Conservation (phyloP, 306 rosid species). For the Corylus avellana region DNA sequence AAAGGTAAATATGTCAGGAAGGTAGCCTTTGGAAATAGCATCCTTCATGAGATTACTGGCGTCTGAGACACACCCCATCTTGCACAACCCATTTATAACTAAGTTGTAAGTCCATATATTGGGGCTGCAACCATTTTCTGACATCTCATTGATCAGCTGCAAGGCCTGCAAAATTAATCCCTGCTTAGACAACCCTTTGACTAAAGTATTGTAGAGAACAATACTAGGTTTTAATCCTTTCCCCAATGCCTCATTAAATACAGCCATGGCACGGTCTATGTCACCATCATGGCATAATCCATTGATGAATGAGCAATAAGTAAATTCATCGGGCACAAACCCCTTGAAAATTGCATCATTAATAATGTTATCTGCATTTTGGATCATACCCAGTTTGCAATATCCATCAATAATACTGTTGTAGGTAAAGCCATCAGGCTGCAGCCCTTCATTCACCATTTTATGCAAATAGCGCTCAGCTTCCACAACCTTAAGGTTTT, state of each 20-base stretch:
- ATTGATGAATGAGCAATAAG: conserved; percentile 76
- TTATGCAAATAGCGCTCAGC: conserved; percentile 68
- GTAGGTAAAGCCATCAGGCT: conserved; percentile 78
- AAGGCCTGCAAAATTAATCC: conserved; percentile 85
- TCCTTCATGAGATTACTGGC: conserved; percentile 66
- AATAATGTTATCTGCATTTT: conserved; percentile 66
- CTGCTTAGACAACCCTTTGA: conserved; percentile 74
- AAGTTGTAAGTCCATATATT: conserved; percentile 78
- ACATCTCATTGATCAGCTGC: conserved; percentile 80
- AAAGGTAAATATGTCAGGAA: conserved; percentile 82
- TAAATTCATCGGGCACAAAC: conserved; percentile 77
- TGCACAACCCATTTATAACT: conserved; percentile 83
- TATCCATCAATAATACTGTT: conserved; percentile 78
- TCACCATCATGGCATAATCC: conserved; percentile 72
- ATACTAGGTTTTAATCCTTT: conserved; percentile 69
- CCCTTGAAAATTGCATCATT: conserved; percentile 81
- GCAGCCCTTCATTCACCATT: conserved; percentile 79
- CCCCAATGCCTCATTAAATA: conserved; percentile 61
- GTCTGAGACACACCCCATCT: conserved; percentile 80
- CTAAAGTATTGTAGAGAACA: conserved; percentile 70
- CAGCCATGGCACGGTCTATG: conserved; percentile 60
- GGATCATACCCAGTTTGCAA: conserved; percentile 75
- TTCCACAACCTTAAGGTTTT: conserved; percentile 52
- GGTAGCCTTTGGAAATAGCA: conserved; percentile 71
- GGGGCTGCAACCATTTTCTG: conserved; percentile 63